These are phyloP conservation scores for Aureobasidium uvarum DNA, from an alignment of 2,329 filamentous ascomycete genomes.

Conservation along the genomic window DNA sequence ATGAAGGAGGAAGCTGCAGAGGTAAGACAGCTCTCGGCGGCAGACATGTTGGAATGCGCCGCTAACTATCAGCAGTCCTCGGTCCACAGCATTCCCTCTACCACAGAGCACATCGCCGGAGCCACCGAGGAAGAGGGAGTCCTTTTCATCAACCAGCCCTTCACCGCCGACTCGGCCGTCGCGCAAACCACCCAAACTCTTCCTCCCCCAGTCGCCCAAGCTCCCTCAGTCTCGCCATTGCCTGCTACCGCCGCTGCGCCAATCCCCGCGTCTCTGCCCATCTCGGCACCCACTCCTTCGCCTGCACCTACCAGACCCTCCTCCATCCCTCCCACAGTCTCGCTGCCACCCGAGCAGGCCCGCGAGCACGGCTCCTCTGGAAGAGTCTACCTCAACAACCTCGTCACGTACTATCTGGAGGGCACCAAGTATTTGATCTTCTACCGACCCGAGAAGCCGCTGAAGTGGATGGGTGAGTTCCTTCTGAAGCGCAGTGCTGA, in stretches of 20 bases:
- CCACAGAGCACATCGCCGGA: conserved; percentile 28
- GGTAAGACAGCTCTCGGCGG: conserved; percentile 26
- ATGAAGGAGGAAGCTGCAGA: conserved; percentile 40
- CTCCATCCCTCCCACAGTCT: conserved; percentile 32
- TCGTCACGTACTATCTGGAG: conserved; percentile 52
- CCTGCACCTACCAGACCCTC: conserved; percentile 36
- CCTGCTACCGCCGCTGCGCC: conserved; percentile 19
- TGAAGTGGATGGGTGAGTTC: conserved; percentile 51
- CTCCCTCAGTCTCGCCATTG: conserved; percentile 17
- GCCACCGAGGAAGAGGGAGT: conserved; percentile 2
- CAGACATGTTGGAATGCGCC: not conserved
- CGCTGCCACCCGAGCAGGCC: conserved; percentile 39
- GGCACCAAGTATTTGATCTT: conserved; percentile 53
- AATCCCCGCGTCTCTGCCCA: conserved; percentile 9
- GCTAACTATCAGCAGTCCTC: conserved; percentile 4
- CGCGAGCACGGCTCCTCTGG: conserved; percentile 50
- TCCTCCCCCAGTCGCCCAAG: conserved; percentile 18
- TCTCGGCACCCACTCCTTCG: conserved; percentile 28
- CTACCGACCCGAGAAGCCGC: conserved; percentile 53
- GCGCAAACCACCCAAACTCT: not conserved
- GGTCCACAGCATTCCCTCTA: conserved; percentile 11
- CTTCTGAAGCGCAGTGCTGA: conserved; percentile 49
- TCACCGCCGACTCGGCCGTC: not conserved
- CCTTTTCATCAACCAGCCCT: not conserved
- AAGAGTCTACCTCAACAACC: conserved; percentile 50